Evolutionary conservation across 2,329 filamentous ascomycete genomes (phyloP).

Genomic region (Lasiodiplodia hormozganensis): DNA sequence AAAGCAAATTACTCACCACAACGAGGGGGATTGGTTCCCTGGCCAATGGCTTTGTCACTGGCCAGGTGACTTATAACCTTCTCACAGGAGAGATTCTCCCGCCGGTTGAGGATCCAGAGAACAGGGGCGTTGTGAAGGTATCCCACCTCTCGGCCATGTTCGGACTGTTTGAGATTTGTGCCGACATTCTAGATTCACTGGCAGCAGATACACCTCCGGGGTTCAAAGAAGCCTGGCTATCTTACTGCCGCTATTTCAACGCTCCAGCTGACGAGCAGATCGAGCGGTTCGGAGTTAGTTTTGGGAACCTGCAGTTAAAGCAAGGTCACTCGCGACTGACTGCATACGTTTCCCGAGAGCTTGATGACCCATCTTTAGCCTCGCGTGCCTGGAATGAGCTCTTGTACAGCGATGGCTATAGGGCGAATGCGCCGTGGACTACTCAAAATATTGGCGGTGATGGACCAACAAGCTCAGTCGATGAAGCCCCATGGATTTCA

Average conservation of each 20-base stretch:
- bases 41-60: constrained; percentile 64
- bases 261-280: constrained; percentile 58
- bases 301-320: constrained; percentile 54
- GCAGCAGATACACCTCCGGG: constrained; percentile 54
- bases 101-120: constrained; percentile 60
- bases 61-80: constrained; percentile 60
- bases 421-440: constrained; percentile 49
- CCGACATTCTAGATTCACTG: constrained; percentile 61
- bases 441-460: constrained; percentile 52
- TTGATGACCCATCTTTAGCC: constrained; percentile 57
- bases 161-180: constrained; percentile 64
- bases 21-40: constrained; percentile 61
- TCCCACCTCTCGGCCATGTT: constrained; percentile 66
- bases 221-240: constrained; percentile 63
- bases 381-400: constrained; percentile 63
- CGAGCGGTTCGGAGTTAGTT: constrained; percentile 60
- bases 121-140: constrained; percentile 59
- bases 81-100: constrained; percentile 58
- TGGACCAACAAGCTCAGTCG: constrained; percentile 55
- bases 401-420: constrained; percentile 49
- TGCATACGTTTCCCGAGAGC: constrained; percentile 58
- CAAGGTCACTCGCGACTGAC: constrained; percentile 67
- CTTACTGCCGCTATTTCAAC: constrained; percentile 66
- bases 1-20: constrained; percentile 57
- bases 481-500: constrained; percentile 64